Evolutionary conservation across 2,329 filamentous ascomycete species (phyloP).

Genomic region (Aureobasidium sp.): DNA sequence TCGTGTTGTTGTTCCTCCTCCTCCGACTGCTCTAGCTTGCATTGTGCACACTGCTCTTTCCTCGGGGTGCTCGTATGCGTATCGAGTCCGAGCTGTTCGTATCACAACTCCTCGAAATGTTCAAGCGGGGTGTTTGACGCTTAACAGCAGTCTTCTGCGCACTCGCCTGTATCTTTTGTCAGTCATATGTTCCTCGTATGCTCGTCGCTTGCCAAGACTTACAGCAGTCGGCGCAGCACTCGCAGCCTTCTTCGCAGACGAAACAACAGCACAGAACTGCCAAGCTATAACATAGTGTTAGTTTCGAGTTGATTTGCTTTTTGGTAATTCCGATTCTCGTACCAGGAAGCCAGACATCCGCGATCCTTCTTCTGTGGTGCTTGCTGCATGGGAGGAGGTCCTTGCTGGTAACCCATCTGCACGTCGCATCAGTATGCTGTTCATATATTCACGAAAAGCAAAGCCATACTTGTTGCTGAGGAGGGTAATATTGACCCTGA

Average conservation of each 20-base stretch:
- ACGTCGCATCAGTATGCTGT: background rate
- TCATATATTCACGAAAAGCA: background rate
- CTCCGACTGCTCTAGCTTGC: background rate
- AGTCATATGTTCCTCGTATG: background rate
- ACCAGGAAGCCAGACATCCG: constrained; percentile 58
- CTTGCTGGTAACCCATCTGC: constrained; percentile 49
- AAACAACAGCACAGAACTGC: constrained; percentile 69
- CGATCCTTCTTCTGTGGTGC: constrained; percentile 47
- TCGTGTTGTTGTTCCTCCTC: background rate
- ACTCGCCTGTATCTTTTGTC: constrained; percentile 40
- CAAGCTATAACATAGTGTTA: constrained; percentile 33
- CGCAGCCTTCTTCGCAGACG: constrained; percentile 69
- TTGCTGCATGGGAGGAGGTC: constrained; percentile 47
- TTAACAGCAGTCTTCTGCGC: constrained; percentile 43
- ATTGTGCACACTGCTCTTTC: constrained; percentile 8
- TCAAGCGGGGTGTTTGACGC: background rate
- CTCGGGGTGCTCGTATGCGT: background rate
- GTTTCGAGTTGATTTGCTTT: background rate
- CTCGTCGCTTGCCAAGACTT: background rate
- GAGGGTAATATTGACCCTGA: constrained; percentile 37
- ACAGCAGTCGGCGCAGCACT: constrained; percentile 69
- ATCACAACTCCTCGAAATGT: background rate
- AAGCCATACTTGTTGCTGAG: constrained; percentile 30
- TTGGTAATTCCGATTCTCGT: background rate
- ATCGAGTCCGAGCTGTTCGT: background rate